These are phyloP conservation scores for Pittosporum tobira DNA, from an alignment of 129 eudicot species.

Conservation along the genomic window DNA sequence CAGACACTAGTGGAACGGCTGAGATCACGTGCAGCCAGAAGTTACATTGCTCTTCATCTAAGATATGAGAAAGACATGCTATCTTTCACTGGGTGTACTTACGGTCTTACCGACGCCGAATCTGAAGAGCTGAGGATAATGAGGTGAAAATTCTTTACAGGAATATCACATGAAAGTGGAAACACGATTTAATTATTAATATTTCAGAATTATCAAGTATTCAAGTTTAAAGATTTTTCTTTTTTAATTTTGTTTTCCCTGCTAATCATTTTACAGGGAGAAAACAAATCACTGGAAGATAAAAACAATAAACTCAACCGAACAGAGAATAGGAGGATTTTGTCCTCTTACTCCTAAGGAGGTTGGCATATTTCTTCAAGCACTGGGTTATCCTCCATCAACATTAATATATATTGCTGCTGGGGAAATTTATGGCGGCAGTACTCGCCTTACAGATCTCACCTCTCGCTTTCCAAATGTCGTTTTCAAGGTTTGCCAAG, in stretches of 20 bases:
- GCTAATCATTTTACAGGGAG: conserved; percentile 36
- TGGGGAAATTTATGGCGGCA: conserved; percentile 95
- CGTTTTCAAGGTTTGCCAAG: conserved; percentile 55
- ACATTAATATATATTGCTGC: conserved; percentile 85
- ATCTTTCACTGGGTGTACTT: conserved; percentile 88
- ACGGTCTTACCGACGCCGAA: conserved; percentile 76
- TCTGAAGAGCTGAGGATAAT: conserved; percentile 60
- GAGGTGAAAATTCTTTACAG: conserved; percentile 41
- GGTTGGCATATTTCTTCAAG: conserved; percentile 83
- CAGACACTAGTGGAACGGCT: conserved; percentile 95
- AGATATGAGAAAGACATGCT: conserved; percentile 97
- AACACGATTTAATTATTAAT: background rate
- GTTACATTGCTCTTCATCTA: conserved; percentile 77
- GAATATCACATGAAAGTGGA: background rate
- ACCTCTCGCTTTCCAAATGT: conserved; percentile 71
- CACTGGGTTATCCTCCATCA: conserved; percentile 76
- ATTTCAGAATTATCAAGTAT: background rate
- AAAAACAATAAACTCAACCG: conserved; percentile 72
- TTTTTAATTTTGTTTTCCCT: too few species aligned
- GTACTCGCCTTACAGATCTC: conserved; percentile 63
- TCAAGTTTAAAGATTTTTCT: too few species aligned
- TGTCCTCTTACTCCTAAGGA: conserved; percentile 95
- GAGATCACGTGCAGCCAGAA: conserved; percentile 48
- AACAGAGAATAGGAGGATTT: conserved; percentile 73
- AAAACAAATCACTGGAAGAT: conserved; percentile 86